phyloP scores from a whole-genome alignment of 1,284 basidiomycete genomes.

The Cerrena zonata region DNA sequence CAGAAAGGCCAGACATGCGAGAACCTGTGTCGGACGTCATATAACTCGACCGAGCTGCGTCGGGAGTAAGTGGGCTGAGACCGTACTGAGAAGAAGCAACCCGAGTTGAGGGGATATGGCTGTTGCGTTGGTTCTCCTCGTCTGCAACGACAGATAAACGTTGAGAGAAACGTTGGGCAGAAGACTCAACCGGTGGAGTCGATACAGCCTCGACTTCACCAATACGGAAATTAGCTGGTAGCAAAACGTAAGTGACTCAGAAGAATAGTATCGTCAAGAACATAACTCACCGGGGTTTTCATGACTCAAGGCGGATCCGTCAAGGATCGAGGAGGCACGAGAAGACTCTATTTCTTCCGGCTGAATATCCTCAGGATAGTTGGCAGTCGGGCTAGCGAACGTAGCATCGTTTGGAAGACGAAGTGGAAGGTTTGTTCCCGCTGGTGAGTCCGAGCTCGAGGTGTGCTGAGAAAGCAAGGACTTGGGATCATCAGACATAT shows the following conservation, averaged over 20 bases:
- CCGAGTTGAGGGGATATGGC: constrained; percentile 9
- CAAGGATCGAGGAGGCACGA: constrained; percentile 45
- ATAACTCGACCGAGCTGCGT: constrained; percentile 54
- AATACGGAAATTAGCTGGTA: constrained; percentile 42
- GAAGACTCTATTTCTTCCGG: constrained; percentile 56
- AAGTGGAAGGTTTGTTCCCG: constrained; percentile 25
- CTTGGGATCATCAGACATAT: constrained; percentile 19
- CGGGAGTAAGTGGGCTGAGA: constrained; percentile 36
- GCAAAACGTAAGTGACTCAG: background rate
- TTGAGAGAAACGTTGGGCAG: constrained; percentile 38
- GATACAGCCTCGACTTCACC: constrained; percentile 47
- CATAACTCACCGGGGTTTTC: constrained; percentile 45
- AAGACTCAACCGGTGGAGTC: constrained; percentile 41
- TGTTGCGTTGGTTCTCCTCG: constrained; percentile 9
- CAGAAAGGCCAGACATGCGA: constrained; percentile 66
- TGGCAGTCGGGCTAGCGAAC: constrained; percentile 26
- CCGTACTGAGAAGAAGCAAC: constrained; percentile 25
- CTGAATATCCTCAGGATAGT: constrained; percentile 39
- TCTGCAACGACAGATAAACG: constrained; percentile 24
- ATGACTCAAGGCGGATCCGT: constrained; percentile 28
- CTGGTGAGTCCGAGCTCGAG: constrained; percentile 12
- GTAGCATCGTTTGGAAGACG: constrained; percentile 27
- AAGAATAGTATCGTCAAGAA: background rate
- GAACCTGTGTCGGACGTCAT: constrained; percentile 60
- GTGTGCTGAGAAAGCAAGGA: background rate